These are phyloP conservation scores for Arthrinium puccinioides DNA, from an alignment of 2,329 filamentous ascomycete species.

Conservation along the genomic window DNA sequence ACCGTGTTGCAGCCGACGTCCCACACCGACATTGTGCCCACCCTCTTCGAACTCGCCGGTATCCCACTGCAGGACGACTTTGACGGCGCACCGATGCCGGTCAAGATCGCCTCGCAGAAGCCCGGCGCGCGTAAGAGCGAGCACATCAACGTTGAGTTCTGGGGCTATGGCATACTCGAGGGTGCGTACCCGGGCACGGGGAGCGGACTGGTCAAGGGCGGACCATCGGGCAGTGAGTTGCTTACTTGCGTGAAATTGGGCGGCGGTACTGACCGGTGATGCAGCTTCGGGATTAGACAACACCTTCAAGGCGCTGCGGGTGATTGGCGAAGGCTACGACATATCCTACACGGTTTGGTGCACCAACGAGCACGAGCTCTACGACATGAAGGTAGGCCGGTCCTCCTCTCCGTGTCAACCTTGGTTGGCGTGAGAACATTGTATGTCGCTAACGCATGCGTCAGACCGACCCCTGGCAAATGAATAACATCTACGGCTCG, in stretches of 20 bases:
- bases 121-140: slow-evolving; percentile 23
- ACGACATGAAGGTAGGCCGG: slow-evolving; percentile 37
- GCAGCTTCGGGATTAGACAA: slow-evolving; percentile 28
- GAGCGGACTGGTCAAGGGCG: background rate
- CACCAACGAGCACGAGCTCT: slow-evolving; percentile 59
- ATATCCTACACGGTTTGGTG: slow-evolving; percentile 65
- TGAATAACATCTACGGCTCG: slow-evolving; percentile 33
- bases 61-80: slow-evolving; percentile 35
- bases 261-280: background rate
- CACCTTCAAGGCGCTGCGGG: slow-evolving; percentile 54
- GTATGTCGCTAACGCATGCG: background rate
- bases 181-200: background rate
- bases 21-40: slow-evolving; percentile 49
- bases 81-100: slow-evolving; percentile 41
- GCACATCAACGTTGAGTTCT: slow-evolving; percentile 46
- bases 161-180: slow-evolving; percentile 27
- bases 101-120: slow-evolving; percentile 16
- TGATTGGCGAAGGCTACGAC: slow-evolving; percentile 47
- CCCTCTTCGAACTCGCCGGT: slow-evolving; percentile 35
- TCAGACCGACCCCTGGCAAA: slow-evolving; percentile 45
- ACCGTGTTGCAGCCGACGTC: slow-evolving; percentile 40
- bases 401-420: background rate
- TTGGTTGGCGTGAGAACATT: too few relatives aligned
- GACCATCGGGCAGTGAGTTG: background rate
- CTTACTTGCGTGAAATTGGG: background rate